Evolutionary conservation across 2,329 filamentous ascomycete species (phyloP).

Genomic region (Pseudogymnoascus sp.): DNA sequence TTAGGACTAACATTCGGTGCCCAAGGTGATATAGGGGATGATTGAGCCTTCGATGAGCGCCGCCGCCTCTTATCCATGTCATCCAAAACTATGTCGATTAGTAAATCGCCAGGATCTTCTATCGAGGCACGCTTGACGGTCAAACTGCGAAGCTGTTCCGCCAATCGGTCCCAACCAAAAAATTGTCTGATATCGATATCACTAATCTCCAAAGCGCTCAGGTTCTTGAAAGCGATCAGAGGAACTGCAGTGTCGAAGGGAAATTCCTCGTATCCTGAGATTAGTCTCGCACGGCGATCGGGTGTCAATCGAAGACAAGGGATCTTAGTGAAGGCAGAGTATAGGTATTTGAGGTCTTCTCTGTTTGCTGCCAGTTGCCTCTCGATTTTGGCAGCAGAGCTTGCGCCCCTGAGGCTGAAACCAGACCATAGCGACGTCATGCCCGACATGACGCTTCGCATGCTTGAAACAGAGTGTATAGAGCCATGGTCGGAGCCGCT

Average conservation of each 20-base stretch:
- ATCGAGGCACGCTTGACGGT: conserved; percentile 80
- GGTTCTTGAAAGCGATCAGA: conserved; percentile 93
- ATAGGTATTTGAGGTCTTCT: conserved; percentile 88
- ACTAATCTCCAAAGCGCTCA: conserved; percentile 86
- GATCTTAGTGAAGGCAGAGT: conserved; percentile 97
- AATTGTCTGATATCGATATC: conserved; percentile 96
- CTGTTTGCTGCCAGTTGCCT: conserved; percentile 80
- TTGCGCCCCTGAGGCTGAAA: conserved; percentile 72
- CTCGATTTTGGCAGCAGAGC: conserved; percentile 73
- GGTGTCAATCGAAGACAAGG: conserved; percentile 82
- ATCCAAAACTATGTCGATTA: conserved; percentile 89
- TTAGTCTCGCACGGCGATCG: conserved; percentile 86
- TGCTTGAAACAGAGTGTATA: conserved; percentile 90
- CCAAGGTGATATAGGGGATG: conserved; percentile 69
- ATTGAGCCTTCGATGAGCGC: conserved; percentile 76
- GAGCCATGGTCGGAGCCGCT: conserved; percentile 79
- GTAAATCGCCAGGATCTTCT: conserved; percentile 81
- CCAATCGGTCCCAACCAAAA: conserved; percentile 90
- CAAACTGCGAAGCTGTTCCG: conserved; percentile 83
- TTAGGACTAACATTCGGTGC: conserved; percentile 47
- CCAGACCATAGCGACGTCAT: conserved; percentile 92
- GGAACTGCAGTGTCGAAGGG: conserved; percentile 96
- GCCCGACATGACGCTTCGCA: conserved; percentile 93
- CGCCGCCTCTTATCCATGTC: conserved; percentile 90
- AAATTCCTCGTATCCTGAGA: conserved; percentile 92